Conservation (phyloP, 495 filamentous ascomycete species). For the Xylaria bambusicola region DNA sequence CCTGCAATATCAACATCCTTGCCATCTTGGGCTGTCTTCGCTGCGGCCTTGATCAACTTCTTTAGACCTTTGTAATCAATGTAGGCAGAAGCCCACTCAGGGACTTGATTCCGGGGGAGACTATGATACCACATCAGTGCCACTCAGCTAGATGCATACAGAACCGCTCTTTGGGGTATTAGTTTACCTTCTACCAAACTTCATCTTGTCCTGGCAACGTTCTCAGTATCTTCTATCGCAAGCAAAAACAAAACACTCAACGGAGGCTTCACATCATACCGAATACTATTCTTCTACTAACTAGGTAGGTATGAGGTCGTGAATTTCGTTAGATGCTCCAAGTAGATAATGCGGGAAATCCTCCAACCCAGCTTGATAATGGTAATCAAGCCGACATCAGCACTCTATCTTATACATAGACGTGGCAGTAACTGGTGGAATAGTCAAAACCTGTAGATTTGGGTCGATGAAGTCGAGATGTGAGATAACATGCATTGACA, state of each 20-base stretch:
- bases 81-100: constrained; percentile 90
- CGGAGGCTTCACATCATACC: background rate
- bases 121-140: constrained; percentile 40
- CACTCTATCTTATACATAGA: too few relatives aligned
- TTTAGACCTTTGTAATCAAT: constrained; percentile 97
- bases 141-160: background rate
- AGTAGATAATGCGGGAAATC: too few relatives aligned
- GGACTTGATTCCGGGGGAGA: constrained; percentile 89
- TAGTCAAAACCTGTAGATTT: too few relatives aligned
- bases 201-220: constrained; percentile 55
- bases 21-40: constrained; percentile 62
- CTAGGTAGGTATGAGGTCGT: background rate
- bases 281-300: background rate
- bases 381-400: too few relatives aligned
- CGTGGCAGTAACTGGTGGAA: too few relatives aligned
- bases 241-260: background rate
- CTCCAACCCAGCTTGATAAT: too few relatives aligned
- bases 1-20: constrained; percentile 78
- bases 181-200: constrained; percentile 71
- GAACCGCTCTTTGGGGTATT: background rate
- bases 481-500: too few relatives aligned
- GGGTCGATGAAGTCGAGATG: too few relatives aligned
- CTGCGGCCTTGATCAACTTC: constrained; percentile 83
- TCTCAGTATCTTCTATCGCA: background rate
- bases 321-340: too few relatives aligned